Evolutionary conservation across 2,329 filamentous ascomycete genomes (phyloP).

Genomic region (Sporothrix globosa): DNA sequence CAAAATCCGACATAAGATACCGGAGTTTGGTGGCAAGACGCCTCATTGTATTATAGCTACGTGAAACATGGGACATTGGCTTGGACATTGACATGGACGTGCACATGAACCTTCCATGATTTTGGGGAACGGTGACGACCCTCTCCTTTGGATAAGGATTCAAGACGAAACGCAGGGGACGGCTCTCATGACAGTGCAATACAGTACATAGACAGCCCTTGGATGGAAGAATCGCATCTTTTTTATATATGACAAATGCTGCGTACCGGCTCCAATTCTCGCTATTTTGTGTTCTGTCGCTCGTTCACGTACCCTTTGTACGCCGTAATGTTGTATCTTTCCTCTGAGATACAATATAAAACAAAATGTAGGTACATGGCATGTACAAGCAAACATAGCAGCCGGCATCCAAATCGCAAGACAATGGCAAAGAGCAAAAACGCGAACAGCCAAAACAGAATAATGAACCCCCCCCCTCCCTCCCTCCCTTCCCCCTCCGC

Average conservation of each 20-base stretch:
- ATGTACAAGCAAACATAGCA: neutral
- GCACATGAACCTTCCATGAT: neutral
- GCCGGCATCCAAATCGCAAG: neutral
- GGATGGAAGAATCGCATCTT: constrained; percentile 28
- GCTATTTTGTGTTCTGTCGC: neutral
- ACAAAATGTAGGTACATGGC: neutral
- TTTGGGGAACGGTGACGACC: neutral
- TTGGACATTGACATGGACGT: neutral
- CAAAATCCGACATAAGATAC: neutral
- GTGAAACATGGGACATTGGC: neutral
- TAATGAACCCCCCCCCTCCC: too few relatives aligned
- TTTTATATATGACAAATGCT: neutral
- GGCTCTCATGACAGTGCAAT: neutral
- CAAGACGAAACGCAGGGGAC: neutral
- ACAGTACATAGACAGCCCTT: constrained; percentile 1
- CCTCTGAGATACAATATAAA: neutral
- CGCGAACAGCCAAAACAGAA: neutral
- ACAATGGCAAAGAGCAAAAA: neutral
- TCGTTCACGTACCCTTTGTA: constrained; percentile 3
- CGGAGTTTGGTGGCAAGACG: neutral
- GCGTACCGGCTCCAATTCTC: neutral
- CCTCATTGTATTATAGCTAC: constrained; percentile 19
- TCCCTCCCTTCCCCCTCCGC: too few relatives aligned
- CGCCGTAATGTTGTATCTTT: neutral
- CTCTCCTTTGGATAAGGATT: constrained; percentile 1